These are phyloP conservation scores for Medicago ruthenica DNA, from an alignment of 306 rosid genomes.

Conservation along the genomic window DNA sequence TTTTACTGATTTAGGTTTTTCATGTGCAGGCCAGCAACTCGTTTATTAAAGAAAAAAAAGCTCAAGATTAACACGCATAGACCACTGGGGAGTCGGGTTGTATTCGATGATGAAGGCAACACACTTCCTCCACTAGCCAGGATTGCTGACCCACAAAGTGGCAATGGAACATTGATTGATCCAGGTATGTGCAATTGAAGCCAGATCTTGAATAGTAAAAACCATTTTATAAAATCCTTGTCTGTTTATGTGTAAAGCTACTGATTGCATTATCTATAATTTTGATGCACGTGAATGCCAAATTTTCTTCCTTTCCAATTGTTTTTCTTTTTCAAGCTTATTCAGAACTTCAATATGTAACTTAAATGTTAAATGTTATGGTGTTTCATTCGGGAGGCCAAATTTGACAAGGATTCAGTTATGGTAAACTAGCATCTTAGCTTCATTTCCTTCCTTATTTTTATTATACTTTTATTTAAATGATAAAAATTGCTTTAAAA, in stretches of 20 bases:
- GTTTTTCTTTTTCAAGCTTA: neutral
- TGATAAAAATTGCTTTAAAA: neutral
- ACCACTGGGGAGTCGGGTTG: slow-evolving; percentile 81
- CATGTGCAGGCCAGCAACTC: slow-evolving; percentile 58
- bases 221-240: neutral
- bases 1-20: slow-evolving; percentile 25
- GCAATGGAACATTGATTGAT: slow-evolving; percentile 58
- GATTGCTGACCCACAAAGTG: slow-evolving; percentile 63
- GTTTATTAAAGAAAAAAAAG: slow-evolving; percentile 80
- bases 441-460: slow-evolving; percentile 9
- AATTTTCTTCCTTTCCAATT: neutral
- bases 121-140: slow-evolving; percentile 76
- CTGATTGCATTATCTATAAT: slow-evolving; percentile 2
- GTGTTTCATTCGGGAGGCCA: neutral
- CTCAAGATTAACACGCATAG: slow-evolving; percentile 79
- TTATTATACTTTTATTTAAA: slow-evolving; percentile 17
- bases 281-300: neutral
- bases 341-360: neutral
- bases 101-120: slow-evolving; percentile 89
- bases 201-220: slow-evolving; percentile 10
- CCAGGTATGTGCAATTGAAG: slow-evolving; percentile 56
- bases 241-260: slow-evolving; percentile 11
- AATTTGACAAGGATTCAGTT: slow-evolving; percentile 5
- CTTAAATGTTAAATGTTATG: neutral
- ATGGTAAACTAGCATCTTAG: neutral